Base-by-base conservation (phyloP, 1,284 basidiomycete species). In the Cutaneotrichosporon sp. region DNA sequence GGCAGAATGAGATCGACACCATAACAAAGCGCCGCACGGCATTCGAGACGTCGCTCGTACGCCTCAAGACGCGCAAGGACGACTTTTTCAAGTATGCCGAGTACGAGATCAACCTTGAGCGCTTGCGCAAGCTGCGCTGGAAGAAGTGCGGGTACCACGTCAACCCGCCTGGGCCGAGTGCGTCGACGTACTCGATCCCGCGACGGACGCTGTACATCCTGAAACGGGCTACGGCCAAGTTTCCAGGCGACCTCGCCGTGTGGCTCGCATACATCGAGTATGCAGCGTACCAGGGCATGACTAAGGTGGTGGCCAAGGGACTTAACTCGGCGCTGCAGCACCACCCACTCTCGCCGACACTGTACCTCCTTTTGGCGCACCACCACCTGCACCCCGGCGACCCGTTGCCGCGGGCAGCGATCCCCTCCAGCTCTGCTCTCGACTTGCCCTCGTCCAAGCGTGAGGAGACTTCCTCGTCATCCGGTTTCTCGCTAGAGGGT, bases 31-130 rank as follows among this genome's bases (percentile, higher is more conserved):
- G 86, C 68, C 82, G 93, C 22, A 90, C 89, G 13, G 79, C 78
- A 30, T 90, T 88, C 69, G 93, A 97, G 77, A 85, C 83, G 3
- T 81, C 86, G 2, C 81, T 97, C 43, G 82, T 96, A 10, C 83
- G 92, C 45, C 81, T 88, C 52, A 81, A 88, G 37, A 84, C 89
- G 4, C 85, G 87, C 70, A 91, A 91, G 76, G 79, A 82, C 17
- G 94, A 97, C 77, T 97, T 86, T 76, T 78, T 94, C 64, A 84
- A 87, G 48, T 97, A 98, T 78, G 85, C 85, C 38, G 83, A 88
- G 21, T 97, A 96, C 74, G 93, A 97, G 77, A 89, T 90, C 81
- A 83, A 82, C 30, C 80, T 96, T 23, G 92, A 96, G 72, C 81
- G 84, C 35, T 76, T 96, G 55, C 78, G 90, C 35, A 79, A 81